Base-by-base conservation (phyloP, 345 rosid species). In the Sapria himalayana region DNA sequence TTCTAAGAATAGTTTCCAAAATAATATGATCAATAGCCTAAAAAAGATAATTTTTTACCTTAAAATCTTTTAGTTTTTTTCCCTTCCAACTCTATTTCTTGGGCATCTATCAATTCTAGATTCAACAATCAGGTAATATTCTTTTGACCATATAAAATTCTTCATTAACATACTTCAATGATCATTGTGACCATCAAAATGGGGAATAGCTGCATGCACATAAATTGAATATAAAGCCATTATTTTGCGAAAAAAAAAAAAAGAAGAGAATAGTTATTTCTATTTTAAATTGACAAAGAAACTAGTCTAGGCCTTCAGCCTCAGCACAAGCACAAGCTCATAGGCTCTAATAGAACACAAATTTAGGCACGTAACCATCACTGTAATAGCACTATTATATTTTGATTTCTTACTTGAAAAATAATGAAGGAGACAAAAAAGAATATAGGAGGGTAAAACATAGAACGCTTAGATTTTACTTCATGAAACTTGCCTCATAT, bases 21-120 rank as follows among this genome's bases (percentile, higher is more conserved):
- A 37, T 44, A 11, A 19, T 11, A 9, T 35, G 21, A 6, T 45
- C 45, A 21, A 52, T 52, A 3, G 44, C 45, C 12, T 52, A 34
- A 1, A 53, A 38, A 2, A 45, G 2, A 3, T 33, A 37, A 5
- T 37, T 52, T 25, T 53, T 53, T 19, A 19, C 56, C 15, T 33
- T 33, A 1, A 33, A 2, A 13, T 33, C 37, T 13, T 33, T 33
- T 1, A 33, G 1, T 13, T 16, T 41, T 11, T 33, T 33, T 5
- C 6, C 6, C 1, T 5, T n/a, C 15, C 1, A 1, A 2, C 4
- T 33, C 15, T 5, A n/a, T 1, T 7, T n/a, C 15, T 7, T 7
- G 12, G 1, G n/a, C n/a, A n/a, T n/a, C n/a, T n/a, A n/a, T n/a
- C n/a, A n/a, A n/a, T n/a, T n/a, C n/a, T n/a, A n/a, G n/a, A n/a